Evolutionary conservation across 441 rosid genomes (phyloP), one percentile per base, ranked within the genome.

Genomic region (Jatropha multifida): DNA sequence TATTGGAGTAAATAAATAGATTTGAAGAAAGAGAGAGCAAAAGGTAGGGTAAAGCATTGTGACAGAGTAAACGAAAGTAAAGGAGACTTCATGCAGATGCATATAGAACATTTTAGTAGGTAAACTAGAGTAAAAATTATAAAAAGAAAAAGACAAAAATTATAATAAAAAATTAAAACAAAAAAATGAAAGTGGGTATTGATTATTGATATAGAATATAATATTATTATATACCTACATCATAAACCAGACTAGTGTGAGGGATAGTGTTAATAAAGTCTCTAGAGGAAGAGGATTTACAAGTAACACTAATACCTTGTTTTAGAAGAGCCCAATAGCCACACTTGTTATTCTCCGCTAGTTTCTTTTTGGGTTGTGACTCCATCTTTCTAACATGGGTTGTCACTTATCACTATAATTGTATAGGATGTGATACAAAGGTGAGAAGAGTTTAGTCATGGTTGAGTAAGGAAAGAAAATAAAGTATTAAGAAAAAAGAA

Each of bases 241-340:
- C 95, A 80, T 87, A 90, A 79, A 90, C 93, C 60, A 87, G 90
- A 81, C 90, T 88, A 70, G 93, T 83, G 62, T 90, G 93, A 81
- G 93, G 90, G 80, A 89, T 82, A 61, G 87, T 60, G 78, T 83
- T 85, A 71, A 86, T 83, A 77, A 91, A 79, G 77, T 86, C 85
- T 76, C 80, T 77, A 60, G 91, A 81, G 74, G 88, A 83, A 81
- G 92, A 83, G 75, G 94, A 77, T 56, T 83, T 85, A 85, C 88
- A 84, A 63, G 86, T 67, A 74, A 85, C 88, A 74, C 76, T 69
- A 71, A 83, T 86, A 60, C 90, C 81, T 58, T 88, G 84, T 80
- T 72, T 89, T 8, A 90, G 80, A 73, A 81, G 83, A 68, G 88
- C 80, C 95, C 93, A 90, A 81, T 93, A 89, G 4, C 93, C 90